Base-by-base conservation (phyloP, 805 yeast genomes). In the Clavispora asparagi region DNA sequence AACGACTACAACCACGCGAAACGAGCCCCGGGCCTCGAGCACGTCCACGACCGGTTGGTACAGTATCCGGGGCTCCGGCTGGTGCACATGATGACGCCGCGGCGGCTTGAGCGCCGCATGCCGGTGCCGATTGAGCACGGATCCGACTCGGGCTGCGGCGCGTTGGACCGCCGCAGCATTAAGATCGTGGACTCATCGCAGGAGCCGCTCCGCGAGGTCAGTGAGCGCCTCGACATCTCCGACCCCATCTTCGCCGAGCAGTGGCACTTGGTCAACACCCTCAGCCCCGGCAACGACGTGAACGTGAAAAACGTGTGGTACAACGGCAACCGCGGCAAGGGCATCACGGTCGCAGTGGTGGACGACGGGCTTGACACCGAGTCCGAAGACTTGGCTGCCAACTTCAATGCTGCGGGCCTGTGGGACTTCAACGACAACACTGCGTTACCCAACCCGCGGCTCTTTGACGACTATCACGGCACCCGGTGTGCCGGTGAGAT, bases 401-500 rank as follows among this genome's bases (percentile, higher is more conserved):
- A 85, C 56, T 94, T 85, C 62, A 79, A 77, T 58, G 66, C 72
- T 12, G 81, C 79, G 52, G 99, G 98, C 3, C 89, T 97, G 7
- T 94, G 92, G 87, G 99, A 94, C 67, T 94, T 79, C 65, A 94
- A 94, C 62, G 86, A 81, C 56, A 83, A 87, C 57, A 75, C 74
- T 0, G 74, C 79, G 19, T 68, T 82, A 40, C 99, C 99, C 2
- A 81, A 78, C 56, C 99, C 99, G 10, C 71, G 83, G 46, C 73
- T 92, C 27, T 64, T 56, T 8, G 95, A 87, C 62, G 99, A 94
- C 63, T 82, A 83, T 56, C 99, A 94, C 63, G 99, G 99, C 7
- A 94, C 99, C 0, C 73, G 99, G 53, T 94, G 99, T 70, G 98
- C 99, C 2, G 98, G 97, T 33, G 99, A 94, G 65, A 86, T 94